phyloP scores from a whole-genome alignment of 495 filamentous ascomycete genomes.

The Lasiosphaeria ovina region DNA sequence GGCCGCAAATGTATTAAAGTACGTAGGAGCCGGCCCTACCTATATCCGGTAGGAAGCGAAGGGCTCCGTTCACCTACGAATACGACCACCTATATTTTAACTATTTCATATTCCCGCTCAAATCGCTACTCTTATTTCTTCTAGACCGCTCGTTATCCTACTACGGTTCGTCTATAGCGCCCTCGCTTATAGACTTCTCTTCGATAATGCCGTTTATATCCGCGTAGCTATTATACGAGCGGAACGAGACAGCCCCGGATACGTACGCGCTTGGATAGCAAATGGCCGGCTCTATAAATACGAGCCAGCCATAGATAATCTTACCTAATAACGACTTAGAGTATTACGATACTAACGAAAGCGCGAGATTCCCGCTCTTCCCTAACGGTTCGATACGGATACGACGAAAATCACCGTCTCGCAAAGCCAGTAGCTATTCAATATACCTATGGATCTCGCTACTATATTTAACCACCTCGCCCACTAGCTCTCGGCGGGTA shows the following conservation, averaged over 20 bases:
- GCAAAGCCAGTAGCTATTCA: conserved; percentile 37
- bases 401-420: conserved; percentile 27
- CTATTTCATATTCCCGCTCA: too few species aligned
- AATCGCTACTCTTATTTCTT: too few species aligned
- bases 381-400: conserved; percentile 42
- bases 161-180: conserved; percentile 66
- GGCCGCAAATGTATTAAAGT: conserved; percentile 73
- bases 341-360: conserved; percentile 70
- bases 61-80: too few species aligned
- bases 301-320: conserved; percentile 75
- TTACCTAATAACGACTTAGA: conserved; percentile 95
- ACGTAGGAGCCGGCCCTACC: too few species aligned
- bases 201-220: conserved; percentile 50
- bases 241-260: conserved; percentile 59
- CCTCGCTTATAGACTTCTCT: conserved; percentile 46
- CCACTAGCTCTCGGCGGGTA: conserved; percentile 39
- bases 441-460: conserved; percentile 46
- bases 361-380: conserved; percentile 68
- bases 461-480: conserved; percentile 36
- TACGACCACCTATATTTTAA: too few species aligned
- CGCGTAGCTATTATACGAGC: conserved; percentile 57
- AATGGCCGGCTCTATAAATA: conserved; percentile 42
- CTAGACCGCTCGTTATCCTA: conserved; percentile 85
- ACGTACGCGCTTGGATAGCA: conserved; percentile 52
- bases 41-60: too few species aligned